Conservation (phyloP, 225 moss, liverwort and hornwort species). For the Bryum argenteum region DNA sequence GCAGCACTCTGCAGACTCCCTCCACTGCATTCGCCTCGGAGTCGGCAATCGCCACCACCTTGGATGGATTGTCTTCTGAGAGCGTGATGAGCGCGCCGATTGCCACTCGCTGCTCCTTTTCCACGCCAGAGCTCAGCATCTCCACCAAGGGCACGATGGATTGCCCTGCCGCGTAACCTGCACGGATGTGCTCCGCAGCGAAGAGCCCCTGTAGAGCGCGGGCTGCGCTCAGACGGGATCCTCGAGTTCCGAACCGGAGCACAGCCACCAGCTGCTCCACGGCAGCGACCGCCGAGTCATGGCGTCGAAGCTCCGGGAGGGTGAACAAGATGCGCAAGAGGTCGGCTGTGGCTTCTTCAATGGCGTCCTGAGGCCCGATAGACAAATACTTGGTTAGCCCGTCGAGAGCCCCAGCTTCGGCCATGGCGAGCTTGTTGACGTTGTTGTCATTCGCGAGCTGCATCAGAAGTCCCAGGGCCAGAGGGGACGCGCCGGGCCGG, state of each 20-base stretch:
- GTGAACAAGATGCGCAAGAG: conserved; percentile 83
- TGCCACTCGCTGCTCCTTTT: conserved; percentile 94
- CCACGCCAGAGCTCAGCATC: conserved; percentile 91
- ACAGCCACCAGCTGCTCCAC: conserved; percentile 97
- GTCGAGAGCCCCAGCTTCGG: conserved; percentile 95
- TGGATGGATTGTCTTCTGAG: conserved; percentile 90
- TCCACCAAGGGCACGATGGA: conserved; percentile 91
- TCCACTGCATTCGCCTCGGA: conserved; percentile 98
- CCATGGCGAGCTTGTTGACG: conserved; percentile 95
- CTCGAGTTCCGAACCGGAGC: conserved; percentile 85
- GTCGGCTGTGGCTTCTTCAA: conserved; percentile 94
- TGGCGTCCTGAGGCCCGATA: conserved; percentile 93
- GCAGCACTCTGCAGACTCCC: conserved; percentile 82
- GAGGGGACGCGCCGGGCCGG: conserved; percentile 93
- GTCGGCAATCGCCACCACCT: conserved; percentile 96
- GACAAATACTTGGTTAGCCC: conserved; percentile 93
- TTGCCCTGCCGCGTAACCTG: conserved; percentile 93
- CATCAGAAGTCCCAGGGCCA: conserved; percentile 83
- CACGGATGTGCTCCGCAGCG: conserved; percentile 81
- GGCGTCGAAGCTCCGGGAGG: conserved; percentile 82
- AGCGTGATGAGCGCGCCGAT: conserved; percentile 85
- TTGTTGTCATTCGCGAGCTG: conserved; percentile 93
- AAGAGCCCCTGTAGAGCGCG: conserved; percentile 86
- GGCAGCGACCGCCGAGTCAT: conserved; percentile 84
- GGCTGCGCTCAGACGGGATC: conserved; percentile 91